These are phyloP conservation scores for Aspergillus incahuasiensis DNA, from an alignment of 495 filamentous ascomycete species.

Conservation along the genomic window DNA sequence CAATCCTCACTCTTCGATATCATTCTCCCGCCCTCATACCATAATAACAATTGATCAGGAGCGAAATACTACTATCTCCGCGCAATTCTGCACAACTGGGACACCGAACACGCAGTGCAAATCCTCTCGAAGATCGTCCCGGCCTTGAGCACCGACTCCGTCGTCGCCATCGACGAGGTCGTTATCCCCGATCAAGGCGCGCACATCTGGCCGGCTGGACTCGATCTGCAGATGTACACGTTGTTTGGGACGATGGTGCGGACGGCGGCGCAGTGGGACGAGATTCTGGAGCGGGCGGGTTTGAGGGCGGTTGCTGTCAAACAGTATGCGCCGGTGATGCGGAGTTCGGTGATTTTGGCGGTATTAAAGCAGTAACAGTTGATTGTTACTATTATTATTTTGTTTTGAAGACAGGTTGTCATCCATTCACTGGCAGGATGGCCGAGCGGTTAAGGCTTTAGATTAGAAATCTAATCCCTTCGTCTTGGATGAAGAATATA, in stretches of 20 bases:
- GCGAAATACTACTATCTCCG: neutral
- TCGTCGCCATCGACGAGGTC: neutral
- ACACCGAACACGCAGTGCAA: neutral
- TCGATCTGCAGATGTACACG: neutral
- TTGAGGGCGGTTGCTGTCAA: neutral
- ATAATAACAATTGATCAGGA: too few species aligned
- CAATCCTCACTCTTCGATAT: too few species aligned
- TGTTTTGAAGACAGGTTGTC: too few species aligned
- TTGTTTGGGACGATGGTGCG: neutral
- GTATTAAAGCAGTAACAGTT: neutral
- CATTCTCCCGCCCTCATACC: too few species aligned
- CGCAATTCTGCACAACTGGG: neutral
- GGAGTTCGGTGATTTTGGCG: neutral
- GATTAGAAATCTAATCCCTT: too few species aligned
- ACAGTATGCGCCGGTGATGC: neutral
- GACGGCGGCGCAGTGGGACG: neutral
- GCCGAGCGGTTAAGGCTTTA: too few species aligned
- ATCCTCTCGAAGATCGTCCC: neutral
- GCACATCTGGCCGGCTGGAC: neutral
- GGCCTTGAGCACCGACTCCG: neutral
- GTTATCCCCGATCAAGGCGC: neutral
- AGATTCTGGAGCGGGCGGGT: neutral
- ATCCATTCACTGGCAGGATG: too few species aligned
- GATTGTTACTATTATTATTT: too few species aligned
- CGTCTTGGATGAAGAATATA: neutral